Evolutionary conservation across 148 eudicot genomes (phyloP).

Genomic region (Silene latifolia): DNA sequence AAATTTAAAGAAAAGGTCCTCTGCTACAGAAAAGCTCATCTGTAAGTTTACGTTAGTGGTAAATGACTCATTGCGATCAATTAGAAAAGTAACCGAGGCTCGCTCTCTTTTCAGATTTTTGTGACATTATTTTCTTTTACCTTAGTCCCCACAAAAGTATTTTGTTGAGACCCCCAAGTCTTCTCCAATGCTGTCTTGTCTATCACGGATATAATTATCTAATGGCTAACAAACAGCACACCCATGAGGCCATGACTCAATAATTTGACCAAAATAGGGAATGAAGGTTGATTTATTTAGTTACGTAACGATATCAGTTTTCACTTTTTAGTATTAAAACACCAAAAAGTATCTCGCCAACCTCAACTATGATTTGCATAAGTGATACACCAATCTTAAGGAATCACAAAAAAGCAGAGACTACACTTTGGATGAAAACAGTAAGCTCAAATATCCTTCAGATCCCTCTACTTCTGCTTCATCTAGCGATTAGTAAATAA

Average conservation of each 20-base stretch:
- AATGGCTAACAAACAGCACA: background rate
- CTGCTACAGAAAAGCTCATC: background rate
- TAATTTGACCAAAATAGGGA: background rate
- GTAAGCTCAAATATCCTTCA: background rate
- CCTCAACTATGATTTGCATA: background rate
- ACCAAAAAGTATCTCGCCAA: background rate
- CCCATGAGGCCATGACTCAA: background rate
- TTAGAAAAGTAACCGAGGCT: background rate
- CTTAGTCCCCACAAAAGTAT: background rate
- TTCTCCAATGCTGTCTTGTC: background rate
- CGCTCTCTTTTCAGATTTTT: background rate
- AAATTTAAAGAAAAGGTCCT: no score
- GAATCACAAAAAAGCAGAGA: background rate
- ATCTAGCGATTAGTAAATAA: background rate
- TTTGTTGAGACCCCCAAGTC: background rate
- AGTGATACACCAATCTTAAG: background rate
- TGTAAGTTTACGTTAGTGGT: background rate
- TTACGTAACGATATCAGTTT: no score
- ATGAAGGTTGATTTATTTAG: background rate
- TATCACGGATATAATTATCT: background rate
- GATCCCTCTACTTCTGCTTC: slow-evolving; percentile 2
- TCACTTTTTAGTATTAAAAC: background rate
- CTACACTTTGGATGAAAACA: background rate
- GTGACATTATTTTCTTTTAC: background rate
- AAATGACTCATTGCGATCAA: background rate